Percentiles rank a stretch among this genome's conserved stretches.
Evolutionary conservation across 1,284 basidiomycete species (phyloP).

Genomic region (Pterulicium gracile): DNA sequence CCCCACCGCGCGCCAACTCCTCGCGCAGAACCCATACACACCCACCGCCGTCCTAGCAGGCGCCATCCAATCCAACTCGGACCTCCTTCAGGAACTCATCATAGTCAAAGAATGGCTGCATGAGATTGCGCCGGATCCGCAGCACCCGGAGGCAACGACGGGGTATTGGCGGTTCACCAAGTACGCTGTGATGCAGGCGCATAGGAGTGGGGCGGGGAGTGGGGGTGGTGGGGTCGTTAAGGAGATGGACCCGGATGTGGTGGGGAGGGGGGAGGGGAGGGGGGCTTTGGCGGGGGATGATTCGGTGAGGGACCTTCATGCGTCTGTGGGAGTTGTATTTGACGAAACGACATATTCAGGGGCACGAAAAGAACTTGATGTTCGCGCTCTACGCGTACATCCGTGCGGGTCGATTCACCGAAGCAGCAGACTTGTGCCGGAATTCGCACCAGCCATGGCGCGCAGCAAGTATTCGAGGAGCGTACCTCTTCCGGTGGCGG

Average conservation of each 20-base stretch:
- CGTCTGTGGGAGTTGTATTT: constrained; percentile 4
- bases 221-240: constrained; percentile 44
- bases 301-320: constrained; percentile 35
- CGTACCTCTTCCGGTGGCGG: constrained; percentile 65
- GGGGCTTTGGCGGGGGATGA: constrained; percentile 63
- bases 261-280: constrained; percentile 40
- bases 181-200: constrained; percentile 52
- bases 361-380: constrained; percentile 66
- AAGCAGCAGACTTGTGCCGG: constrained; percentile 76
- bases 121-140: constrained; percentile 49
- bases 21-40: constrained; percentile 65
- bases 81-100: constrained; percentile 56
- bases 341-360: constrained; percentile 25
- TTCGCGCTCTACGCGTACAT: constrained; percentile 72
- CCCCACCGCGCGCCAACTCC: constrained; percentile 38
- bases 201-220: constrained; percentile 37
- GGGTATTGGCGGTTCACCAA: constrained; percentile 83
- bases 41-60: constrained; percentile 66
- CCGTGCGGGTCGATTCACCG: constrained; percentile 72
- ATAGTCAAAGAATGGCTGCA: constrained; percentile 79
- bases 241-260: constrained; percentile 69
- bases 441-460: constrained; percentile 88
- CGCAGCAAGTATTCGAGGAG: constrained; percentile 77
- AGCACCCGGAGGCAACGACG: constrained; percentile 56
- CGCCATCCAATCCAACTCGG: constrained; percentile 50